These are phyloP conservation scores for Syncephalastrum monosporum DNA, from an alignment of 371 early-diverging fungal species.

Conservation along the genomic window DNA sequence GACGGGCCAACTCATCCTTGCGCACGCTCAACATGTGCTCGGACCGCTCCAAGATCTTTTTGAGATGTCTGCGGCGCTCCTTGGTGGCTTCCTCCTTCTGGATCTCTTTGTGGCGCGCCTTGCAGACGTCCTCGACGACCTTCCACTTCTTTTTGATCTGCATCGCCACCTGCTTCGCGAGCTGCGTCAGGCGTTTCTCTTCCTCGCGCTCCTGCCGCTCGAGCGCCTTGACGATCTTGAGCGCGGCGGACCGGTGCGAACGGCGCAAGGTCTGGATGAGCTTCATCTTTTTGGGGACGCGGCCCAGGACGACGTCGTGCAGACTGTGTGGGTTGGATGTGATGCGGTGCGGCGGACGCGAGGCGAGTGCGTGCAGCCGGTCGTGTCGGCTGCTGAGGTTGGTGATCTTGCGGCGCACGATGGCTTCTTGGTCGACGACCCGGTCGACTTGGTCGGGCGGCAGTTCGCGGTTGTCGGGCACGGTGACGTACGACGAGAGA, in stretches of 20 bases:
- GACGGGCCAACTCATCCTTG: constrained; percentile 43
- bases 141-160: constrained; percentile 72
- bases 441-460: constrained; percentile 48
- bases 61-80: constrained; percentile 62
- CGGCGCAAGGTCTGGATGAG: no score
- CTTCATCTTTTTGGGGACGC: constrained; percentile 14
- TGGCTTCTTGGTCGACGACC: constrained; percentile 40
- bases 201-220: constrained; percentile 49
- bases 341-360: constrained; percentile 39
- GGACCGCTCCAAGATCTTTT: constrained; percentile 71
- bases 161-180: constrained; percentile 67
- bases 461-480: constrained; percentile 56
- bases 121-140: constrained; percentile 59
- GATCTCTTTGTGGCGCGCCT: constrained; percentile 57
- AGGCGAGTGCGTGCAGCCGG: constrained; percentile 26
- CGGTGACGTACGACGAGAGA: constrained; percentile 55
- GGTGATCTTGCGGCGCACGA: constrained; percentile 42
- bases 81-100: constrained; percentile 60
- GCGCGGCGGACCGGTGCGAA: constrained; percentile 25
- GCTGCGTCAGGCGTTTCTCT: constrained; percentile 45
- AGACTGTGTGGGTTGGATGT: constrained; percentile 32
- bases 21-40: constrained; percentile 72
- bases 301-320: constrained; percentile 37
- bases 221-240: constrained; percentile 60
- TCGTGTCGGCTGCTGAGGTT: constrained; percentile 42